Evolutionary conservation across 441 rosid species (phyloP).

Genomic region (Adansonia grandidieri): DNA sequence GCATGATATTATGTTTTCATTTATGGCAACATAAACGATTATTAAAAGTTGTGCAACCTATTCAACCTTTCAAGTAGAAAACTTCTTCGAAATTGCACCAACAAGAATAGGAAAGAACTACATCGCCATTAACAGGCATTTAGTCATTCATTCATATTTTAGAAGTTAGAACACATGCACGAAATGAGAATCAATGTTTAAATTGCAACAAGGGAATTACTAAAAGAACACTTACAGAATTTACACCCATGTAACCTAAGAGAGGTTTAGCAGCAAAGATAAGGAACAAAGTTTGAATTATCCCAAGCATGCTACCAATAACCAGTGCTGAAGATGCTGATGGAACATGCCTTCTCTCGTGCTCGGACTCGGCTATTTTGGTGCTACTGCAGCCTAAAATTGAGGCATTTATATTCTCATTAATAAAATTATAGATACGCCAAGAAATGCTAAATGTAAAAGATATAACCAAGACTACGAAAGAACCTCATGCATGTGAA

Average conservation of each 20-base stretch:
- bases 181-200: not conserved
- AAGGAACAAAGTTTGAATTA: conserved; percentile 39
- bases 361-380: not conserved
- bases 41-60: not conserved
- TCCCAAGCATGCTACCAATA: conserved; percentile 42
- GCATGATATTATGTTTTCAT: not conserved
- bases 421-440: not conserved
- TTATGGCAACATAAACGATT: not conserved
- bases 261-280: conserved; percentile 37
- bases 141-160: conserved; percentile 16
- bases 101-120: not conserved
- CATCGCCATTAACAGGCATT: not conserved
- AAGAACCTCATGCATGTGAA: not conserved
- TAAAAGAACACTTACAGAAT: conserved; percentile 27
- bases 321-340: conserved; percentile 45
- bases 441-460: not conserved
- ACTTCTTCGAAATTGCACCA: not conserved
- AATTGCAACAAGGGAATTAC: not conserved
- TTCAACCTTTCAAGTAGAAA: not conserved
- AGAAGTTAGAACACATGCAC: not conserved
- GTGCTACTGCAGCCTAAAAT: not conserved
- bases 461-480: not conserved
- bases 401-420: conserved; percentile 22
- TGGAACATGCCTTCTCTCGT: conserved; percentile 30
- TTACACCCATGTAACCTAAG: conserved; percentile 40